phyloP scores from a whole-genome alignment of 176 grass and related monocot species.

The Urochloa ruziziensis region DNA sequence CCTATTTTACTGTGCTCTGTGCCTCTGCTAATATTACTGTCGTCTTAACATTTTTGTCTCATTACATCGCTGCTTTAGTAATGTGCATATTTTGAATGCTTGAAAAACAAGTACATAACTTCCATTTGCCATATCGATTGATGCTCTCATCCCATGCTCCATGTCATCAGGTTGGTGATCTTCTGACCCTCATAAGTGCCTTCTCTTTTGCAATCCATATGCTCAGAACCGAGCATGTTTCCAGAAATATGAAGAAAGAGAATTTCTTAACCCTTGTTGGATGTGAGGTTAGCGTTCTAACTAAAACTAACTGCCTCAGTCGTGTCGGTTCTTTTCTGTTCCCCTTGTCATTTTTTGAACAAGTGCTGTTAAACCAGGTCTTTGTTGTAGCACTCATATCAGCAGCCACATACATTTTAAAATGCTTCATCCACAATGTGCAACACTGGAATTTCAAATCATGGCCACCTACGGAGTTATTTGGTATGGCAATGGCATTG shows the following conservation, averaged over 20 bases:
- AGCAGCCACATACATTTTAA: slow-evolving; percentile 25
- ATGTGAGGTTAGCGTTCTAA: slow-evolving; percentile 46
- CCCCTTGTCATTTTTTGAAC: slow-evolving; percentile 4
- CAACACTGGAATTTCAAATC: slow-evolving; percentile 31
- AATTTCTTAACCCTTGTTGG: slow-evolving; percentile 41
- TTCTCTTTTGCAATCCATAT: slow-evolving; percentile 57
- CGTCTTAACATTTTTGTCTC: not conserved
- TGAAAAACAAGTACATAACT: not conserved
- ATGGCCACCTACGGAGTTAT: slow-evolving; percentile 19
- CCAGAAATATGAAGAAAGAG: slow-evolving; percentile 41
- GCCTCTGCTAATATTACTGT: not conserved
- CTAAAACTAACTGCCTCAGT: not conserved
- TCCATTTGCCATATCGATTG: not conserved
- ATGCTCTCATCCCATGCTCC: not conserved
- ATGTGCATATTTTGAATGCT: not conserved
- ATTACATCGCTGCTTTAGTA: not conserved
- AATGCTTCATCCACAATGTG: slow-evolving; percentile 25
- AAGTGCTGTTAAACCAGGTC: slow-evolving; percentile 32
- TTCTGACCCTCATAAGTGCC: slow-evolving; percentile 45
- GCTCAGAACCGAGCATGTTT: slow-evolving; percentile 58
- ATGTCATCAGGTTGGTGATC: slow-evolving; percentile 51
- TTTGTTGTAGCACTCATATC: slow-evolving; percentile 47
- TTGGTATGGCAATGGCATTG: slow-evolving; percentile 14
- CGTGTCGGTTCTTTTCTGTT: not conserved
- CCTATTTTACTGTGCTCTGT: not conserved